A percentile compares a stretch with the other conserved stretches of the same genome.
Evolutionary conservation across 2,329 filamentous ascomycete species (phyloP).

Genomic region (Hypoxylon sp.): DNA sequence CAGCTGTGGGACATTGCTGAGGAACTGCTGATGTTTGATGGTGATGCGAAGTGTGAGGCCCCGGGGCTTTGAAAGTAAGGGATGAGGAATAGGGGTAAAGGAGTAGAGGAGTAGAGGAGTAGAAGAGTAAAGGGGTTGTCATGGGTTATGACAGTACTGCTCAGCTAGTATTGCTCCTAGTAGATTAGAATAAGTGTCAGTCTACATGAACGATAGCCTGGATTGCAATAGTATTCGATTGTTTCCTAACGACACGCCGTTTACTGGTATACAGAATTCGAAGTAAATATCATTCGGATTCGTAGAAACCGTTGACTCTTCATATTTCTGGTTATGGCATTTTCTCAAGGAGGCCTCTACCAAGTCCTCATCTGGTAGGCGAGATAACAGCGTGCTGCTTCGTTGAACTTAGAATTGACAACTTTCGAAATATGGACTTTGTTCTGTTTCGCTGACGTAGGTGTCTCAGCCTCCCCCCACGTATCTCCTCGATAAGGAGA

Average conservation of each 20-base stretch:
- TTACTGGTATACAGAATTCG: neutral
- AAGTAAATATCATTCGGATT: neutral
- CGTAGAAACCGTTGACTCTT: neutral
- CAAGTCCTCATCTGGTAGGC: neutral
- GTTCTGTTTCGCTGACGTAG: neutral
- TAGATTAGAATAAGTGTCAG: constrained; percentile 16
- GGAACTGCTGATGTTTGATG: constrained; percentile 38
- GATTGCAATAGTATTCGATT: neutral
- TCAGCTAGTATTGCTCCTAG: constrained; percentile 11
- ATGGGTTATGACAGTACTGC: constrained; percentile 21
- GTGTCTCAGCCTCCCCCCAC: constrained; percentile 1
- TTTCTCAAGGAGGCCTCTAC: too few relatives aligned
- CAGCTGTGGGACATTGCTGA: constrained; percentile 44
- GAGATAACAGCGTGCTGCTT: neutral
- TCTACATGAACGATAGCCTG: constrained; percentile 15
- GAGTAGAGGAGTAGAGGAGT: neutral
- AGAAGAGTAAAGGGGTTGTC: constrained; percentile 2
- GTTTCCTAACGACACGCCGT: neutral
- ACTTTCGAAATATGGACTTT: neutral
- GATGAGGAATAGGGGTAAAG: neutral
- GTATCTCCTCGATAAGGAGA: neutral
- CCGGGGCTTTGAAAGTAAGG: neutral
- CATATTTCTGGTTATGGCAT: too few relatives aligned
- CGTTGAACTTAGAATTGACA: neutral
- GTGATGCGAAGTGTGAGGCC: constrained; percentile 1